Conservation (phyloP, 352 stramenopile species). For the Pythium chondricola region DNA sequence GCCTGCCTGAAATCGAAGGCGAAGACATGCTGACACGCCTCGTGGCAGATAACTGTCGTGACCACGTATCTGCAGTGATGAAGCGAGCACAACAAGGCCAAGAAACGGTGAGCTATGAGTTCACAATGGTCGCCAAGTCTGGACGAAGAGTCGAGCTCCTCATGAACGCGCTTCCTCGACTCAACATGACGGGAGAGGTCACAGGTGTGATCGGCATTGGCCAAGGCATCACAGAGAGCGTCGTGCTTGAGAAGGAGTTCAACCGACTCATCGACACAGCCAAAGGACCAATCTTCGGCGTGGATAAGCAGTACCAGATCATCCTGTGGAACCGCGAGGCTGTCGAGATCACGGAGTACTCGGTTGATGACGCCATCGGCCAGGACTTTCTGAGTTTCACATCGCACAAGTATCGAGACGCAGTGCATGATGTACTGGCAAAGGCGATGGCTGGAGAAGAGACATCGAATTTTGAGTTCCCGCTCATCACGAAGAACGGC, state of each 20-base stretch:
- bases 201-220: slow-evolving; percentile 75
- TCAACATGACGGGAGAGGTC: slow-evolving; percentile 55
- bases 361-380: slow-evolving; percentile 81
- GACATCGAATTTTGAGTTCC: slow-evolving; percentile 84
- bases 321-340: slow-evolving; percentile 94
- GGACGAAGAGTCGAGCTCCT: slow-evolving; percentile 71
- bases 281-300: slow-evolving; percentile 78
- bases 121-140: slow-evolving; percentile 76
- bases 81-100: slow-evolving; percentile 57
- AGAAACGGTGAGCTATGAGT: slow-evolving; percentile 75
- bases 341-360: slow-evolving; percentile 83
- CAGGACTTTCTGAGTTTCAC: slow-evolving; percentile 69
- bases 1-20: slow-evolving; percentile 83
- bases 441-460: slow-evolving; percentile 61
- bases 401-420: slow-evolving; percentile 47
- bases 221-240: slow-evolving; percentile 76
- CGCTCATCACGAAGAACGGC: slow-evolving; percentile 65
- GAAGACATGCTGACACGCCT: slow-evolving; percentile 70
- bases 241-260: slow-evolving; percentile 80
- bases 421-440: slow-evolving; percentile 57
- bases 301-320: slow-evolving; percentile 76
- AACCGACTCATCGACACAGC: slow-evolving; percentile 74
- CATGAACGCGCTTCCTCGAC: slow-evolving; percentile 65
- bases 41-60: slow-evolving; percentile 67
- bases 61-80: slow-evolving; percentile 59